Evolutionary conservation across 1,284 basidiomycete species (phyloP), one percentile per base, ranked within the genome.

Genomic region (Tilletia caries): DNA sequence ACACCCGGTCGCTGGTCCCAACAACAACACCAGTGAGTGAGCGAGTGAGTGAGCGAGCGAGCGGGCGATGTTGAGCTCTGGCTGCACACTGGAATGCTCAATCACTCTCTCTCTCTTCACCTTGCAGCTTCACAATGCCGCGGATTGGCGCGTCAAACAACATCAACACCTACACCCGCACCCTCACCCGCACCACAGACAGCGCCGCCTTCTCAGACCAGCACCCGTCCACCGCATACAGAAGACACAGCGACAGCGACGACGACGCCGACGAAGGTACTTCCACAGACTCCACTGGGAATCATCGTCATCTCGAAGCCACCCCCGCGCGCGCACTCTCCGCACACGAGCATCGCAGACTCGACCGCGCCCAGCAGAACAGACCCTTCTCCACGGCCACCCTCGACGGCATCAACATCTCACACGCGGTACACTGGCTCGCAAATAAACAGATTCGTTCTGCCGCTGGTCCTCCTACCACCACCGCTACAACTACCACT

Each of bases 371-470:
- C 37, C 54, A 60, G 23, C 54, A 60, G 20, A 6, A 29, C n/a
- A 18, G 29, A 23, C 54, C 54, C 5, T 60, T 60, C 27, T 60
- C 54, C 10, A 60, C 54, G 8, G 54, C 29, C n/a, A 25, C 54
- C 29, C 20, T 60, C 8, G 54, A 60, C 32, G 54, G 54, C n/a
- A 60, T 60, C 23, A 32, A 60, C 54, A 60, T 60, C 25, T 60
- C 54, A 1, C 23, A 60, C 32, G 54, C 54, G 10, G 32, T 60
- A 4, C 54, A 60, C 32, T 60, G 54, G 54, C 54, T 60, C 29
- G 54, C 54, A 18, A 60, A 60, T 20, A 25, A 32, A 33, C 25
- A 60, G 27, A 32, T 60, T 23, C 23, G 54, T 6, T 20, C 48
- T 18, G 12, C 48, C 20, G 18, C 20, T n/a, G 12, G 13, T 25